Evolutionary conservation across 2,329 filamentous ascomycete genomes (phyloP).

Genomic region (Pestalotiopsis sp.): DNA sequence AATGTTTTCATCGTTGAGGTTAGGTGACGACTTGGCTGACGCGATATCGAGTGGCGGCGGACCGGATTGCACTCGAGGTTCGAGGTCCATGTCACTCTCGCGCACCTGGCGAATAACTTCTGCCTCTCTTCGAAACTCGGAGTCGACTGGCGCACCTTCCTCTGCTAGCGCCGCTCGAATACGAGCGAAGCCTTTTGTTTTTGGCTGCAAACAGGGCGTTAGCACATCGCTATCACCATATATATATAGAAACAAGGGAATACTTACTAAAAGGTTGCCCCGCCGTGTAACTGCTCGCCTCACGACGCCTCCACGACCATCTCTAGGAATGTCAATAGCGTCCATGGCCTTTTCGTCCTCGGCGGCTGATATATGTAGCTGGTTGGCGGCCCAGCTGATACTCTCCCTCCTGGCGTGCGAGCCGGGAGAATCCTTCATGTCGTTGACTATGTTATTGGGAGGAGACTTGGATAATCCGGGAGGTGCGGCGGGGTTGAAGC

Average conservation of each 20-base stretch:
- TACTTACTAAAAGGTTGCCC: constrained; percentile 81
- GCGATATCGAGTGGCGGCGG: constrained; percentile 45
- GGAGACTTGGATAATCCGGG: constrained; percentile 71
- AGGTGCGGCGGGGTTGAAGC: constrained; percentile 48
- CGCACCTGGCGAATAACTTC: constrained; percentile 95
- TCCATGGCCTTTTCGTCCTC: constrained; percentile 69
- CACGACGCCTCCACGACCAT: constrained; percentile 75
- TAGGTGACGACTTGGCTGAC: constrained; percentile 72
- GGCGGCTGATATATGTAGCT: constrained; percentile 82
- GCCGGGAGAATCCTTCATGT: constrained; percentile 38
- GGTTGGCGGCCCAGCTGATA: constrained; percentile 87
- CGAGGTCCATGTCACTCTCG: constrained; percentile 77
- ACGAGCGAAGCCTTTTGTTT: constrained; percentile 93
- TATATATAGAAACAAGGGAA: constrained; percentile 17
- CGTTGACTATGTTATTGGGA: constrained; percentile 50
- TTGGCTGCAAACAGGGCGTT: constrained; percentile 64
- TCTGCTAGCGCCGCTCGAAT: constrained; percentile 89
- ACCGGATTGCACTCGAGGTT: constrained; percentile 42
- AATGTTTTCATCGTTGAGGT: constrained; percentile 62
- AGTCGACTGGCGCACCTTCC: constrained; percentile 84
- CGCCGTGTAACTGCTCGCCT: constrained; percentile 82
- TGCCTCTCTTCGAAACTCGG: constrained; percentile 86
- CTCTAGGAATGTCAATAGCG: constrained; percentile 48
- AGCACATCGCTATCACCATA: constrained; percentile 29
- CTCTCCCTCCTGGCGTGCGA: constrained; percentile 75